These are phyloP conservation scores for Backusella parvicylindrica DNA, from an alignment of 192 early-diverging fungal species.

Conservation along the genomic window DNA sequence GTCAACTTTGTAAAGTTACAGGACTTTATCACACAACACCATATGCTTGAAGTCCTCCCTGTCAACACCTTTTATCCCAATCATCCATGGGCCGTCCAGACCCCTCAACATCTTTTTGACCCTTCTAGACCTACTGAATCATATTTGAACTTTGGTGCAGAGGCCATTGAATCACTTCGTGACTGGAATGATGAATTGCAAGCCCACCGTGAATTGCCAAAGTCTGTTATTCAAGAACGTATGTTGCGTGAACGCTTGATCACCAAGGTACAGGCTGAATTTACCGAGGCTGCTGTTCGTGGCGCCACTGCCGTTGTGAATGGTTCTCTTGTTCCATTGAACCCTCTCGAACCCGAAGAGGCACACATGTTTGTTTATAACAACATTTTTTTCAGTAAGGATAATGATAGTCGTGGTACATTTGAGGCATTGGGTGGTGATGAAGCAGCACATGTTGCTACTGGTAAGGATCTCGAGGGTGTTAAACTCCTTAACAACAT, in stretches of 20 bases:
- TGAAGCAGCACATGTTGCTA: slow-evolving; percentile 88
- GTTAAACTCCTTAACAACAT: slow-evolving; percentile 70
- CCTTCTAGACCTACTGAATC: slow-evolving; percentile 61
- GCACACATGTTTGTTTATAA: slow-evolving; percentile 89
- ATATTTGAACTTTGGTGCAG: slow-evolving; percentile 54
- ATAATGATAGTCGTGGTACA: slow-evolving; percentile 81
- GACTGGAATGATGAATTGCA: slow-evolving; percentile 99
- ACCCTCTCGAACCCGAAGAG: slow-evolving; percentile 71
- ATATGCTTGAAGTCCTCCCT: slow-evolving; percentile 78
- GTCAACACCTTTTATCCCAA: slow-evolving; percentile 62
- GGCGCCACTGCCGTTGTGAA: slow-evolving; percentile 85
- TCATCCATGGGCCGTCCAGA: slow-evolving; percentile 82
- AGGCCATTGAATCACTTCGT: slow-evolving; percentile 65
- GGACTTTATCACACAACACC: slow-evolving; percentile 55
- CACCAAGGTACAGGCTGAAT: slow-evolving; percentile 84
- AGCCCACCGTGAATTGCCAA: slow-evolving; percentile 81
- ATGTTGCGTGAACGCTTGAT: slow-evolving; percentile 83
- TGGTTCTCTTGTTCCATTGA: slow-evolving; percentile 71
- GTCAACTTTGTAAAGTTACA: slow-evolving; percentile 66
- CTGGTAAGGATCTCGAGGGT: slow-evolving; percentile 94
- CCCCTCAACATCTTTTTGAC: slow-evolving; percentile 52
- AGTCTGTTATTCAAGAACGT: slow-evolving; percentile 70
- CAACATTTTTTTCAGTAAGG: slow-evolving; percentile 95
- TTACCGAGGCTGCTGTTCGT: slow-evolving; percentile 84
- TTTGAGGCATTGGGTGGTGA: slow-evolving; percentile 82